phyloP scores from a whole-genome alignment of 2,329 filamentous ascomycete genomes.

The Pyrenophora graminea region DNA sequence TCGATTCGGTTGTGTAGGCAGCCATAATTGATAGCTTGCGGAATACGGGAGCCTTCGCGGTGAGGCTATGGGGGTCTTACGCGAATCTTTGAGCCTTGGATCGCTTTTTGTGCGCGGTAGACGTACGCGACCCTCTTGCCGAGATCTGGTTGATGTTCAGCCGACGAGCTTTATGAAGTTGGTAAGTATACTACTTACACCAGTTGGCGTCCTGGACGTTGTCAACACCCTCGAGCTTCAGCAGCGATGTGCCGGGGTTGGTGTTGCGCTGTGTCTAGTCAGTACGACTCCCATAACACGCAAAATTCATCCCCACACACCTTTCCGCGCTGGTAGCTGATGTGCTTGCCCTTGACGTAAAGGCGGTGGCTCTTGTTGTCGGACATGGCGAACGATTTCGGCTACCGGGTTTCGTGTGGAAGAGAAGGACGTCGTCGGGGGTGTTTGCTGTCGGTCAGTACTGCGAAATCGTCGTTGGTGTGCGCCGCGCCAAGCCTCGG shows the following conservation, averaged over 20 bases:
- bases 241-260: conserved; percentile 85
- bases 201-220: conserved; percentile 83
- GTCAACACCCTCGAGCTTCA: conserved; percentile 99
- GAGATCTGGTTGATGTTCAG: background rate
- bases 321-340: conserved; percentile 79
- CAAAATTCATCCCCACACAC: conserved; percentile 12
- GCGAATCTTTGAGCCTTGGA: conserved; percentile 97
- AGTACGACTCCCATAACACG: conserved; percentile 9
- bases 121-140: conserved; percentile 58
- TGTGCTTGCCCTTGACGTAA: conserved; percentile 77
- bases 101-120: conserved; percentile 93
- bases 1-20: too few relatives aligned
- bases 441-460: conserved; percentile 42
- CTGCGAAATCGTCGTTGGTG: conserved; percentile 10
- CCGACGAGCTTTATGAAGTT: background rate
- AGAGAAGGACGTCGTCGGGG: conserved; percentile 28
- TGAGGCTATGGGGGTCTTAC: conserved; percentile 46
- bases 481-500: conserved; percentile 3
- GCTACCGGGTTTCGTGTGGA: conserved; percentile 23
- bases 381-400: conserved; percentile 45
- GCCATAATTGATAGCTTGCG: too few relatives aligned
- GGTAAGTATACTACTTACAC: conserved; percentile 58
- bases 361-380: conserved; percentile 46
- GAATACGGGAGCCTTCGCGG: conserved; percentile 26
- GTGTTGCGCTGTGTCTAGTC: conserved; percentile 72